phyloP scores from a whole-genome alignment of 768 basidiomycete genomes.

The Rickenella mellea region DNA sequence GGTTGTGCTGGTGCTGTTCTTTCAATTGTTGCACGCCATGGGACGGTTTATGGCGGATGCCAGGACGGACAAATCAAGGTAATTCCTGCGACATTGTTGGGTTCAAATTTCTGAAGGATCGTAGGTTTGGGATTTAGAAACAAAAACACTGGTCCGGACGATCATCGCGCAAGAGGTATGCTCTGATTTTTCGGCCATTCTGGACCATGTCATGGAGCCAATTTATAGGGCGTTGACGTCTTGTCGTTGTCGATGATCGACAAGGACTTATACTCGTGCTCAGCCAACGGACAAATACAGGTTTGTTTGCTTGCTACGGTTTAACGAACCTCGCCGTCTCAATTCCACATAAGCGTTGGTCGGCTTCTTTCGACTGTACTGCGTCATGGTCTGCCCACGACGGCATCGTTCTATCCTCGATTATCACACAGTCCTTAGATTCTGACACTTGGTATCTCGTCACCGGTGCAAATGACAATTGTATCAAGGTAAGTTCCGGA shows the following conservation, averaged over 20 bases:
- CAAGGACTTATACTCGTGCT: conserved; percentile 38
- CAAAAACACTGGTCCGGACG: conserved; percentile 75
- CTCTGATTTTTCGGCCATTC: background rate
- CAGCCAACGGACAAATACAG: conserved; percentile 55
- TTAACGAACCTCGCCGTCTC: background rate
- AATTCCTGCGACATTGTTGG: too few relatives aligned
- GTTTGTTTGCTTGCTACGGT: conserved; percentile 24
- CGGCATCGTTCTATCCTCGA: conserved; percentile 76
- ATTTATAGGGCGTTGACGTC: conserved; percentile 61
- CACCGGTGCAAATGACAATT: conserved; percentile 80
- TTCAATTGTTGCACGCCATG: conserved; percentile 63
- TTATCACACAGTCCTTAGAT: conserved; percentile 30
- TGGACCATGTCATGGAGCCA: background rate
- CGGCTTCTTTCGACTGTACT: conserved; percentile 75
- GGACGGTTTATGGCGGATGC: conserved; percentile 85
- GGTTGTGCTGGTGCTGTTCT: conserved; percentile 75
- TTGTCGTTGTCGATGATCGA: conserved; percentile 68
- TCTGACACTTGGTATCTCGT: conserved; percentile 30
- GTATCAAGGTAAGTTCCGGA: conserved; percentile 54
- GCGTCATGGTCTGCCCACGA: conserved; percentile 77
- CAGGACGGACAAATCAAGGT: conserved; percentile 92
- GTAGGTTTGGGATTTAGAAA: conserved; percentile 93
- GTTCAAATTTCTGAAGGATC: too few relatives aligned
- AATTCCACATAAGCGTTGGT: conserved; percentile 50
- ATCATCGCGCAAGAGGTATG: conserved; percentile 78